These are phyloP conservation scores for Panicum miliaceum DNA, from an alignment of 176 grass and related monocot genomes.

Conservation along the genomic window DNA sequence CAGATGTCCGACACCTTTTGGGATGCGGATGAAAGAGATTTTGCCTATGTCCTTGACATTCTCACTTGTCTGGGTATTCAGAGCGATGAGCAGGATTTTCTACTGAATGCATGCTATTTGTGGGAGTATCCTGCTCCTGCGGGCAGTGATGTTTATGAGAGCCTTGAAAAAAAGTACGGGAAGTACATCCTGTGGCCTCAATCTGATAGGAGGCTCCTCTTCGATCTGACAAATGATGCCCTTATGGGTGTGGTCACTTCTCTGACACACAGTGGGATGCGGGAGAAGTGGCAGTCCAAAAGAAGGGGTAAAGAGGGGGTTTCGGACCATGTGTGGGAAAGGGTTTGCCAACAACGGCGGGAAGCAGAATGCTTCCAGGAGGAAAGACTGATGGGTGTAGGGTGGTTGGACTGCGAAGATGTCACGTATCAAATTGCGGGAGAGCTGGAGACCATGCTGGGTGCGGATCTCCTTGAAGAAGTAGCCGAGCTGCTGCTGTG, in stretches of 20 bases:
- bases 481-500: constrained; percentile 43
- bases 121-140: constrained; percentile 23
- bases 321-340: no score
- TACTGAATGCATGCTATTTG: constrained; percentile 32
- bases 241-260: no score
- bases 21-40: constrained; percentile 67
- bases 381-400: constrained; percentile 55
- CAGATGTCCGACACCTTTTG: constrained; percentile 35
- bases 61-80: constrained; percentile 44
- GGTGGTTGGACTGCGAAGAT: constrained; percentile 52
- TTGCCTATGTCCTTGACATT: constrained; percentile 54
- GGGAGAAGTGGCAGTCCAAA: no score
- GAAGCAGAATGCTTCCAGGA: constrained; percentile 33
- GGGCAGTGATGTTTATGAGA: constrained; percentile 35
- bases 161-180: constrained; percentile 66
- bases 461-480: constrained; percentile 59
- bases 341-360: background rate
- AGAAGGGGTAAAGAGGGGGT: no score
- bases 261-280: no score
- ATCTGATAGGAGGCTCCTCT: constrained; percentile 40
- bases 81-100: constrained; percentile 37
- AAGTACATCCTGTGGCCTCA: constrained; percentile 49
- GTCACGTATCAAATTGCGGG: constrained; percentile 34
- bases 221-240: no score
- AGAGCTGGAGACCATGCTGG: constrained; percentile 51